Percentiles rank a stretch among this genome's conserved stretches.
phyloP scores from a whole-genome alignment of 495 filamentous ascomycete species.

The Pyrenopolyporus hunteri region DNA sequence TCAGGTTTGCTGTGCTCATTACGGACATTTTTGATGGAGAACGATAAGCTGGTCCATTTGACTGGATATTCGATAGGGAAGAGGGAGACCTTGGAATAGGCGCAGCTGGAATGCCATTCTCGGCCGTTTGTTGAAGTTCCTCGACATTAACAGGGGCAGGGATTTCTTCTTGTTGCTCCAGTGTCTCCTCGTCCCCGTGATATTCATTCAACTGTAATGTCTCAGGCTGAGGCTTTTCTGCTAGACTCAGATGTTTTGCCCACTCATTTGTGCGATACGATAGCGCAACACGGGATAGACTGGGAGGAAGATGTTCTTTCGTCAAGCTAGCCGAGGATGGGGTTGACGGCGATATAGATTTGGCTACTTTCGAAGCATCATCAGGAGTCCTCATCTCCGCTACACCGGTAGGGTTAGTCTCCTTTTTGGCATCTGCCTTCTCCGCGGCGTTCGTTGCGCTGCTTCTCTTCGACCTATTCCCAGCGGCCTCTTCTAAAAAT shows the following conservation, averaged over 20 bases:
- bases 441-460: slow-evolving; percentile 24
- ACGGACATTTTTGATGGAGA: slow-evolving; percentile 51
- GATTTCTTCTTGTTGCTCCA: slow-evolving; percentile 50
- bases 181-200: slow-evolving; percentile 22
- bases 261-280: slow-evolving; percentile 95
- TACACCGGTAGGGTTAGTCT: slow-evolving; percentile 12
- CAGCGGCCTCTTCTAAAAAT: slow-evolving; percentile 13
- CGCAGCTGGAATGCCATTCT: slow-evolving; percentile 52
- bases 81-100: slow-evolving; percentile 45
- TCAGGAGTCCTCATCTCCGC: slow-evolving; percentile 22
- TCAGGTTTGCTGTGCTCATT: slow-evolving; percentile 49
- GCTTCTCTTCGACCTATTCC: slow-evolving; percentile 24
- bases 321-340: slow-evolving; percentile 53
- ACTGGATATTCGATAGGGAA: slow-evolving; percentile 39
- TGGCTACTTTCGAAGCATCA: slow-evolving; percentile 38
- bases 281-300: slow-evolving; percentile 73
- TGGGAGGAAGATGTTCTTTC: slow-evolving; percentile 57
- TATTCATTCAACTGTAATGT: slow-evolving; percentile 56
- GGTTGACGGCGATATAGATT: slow-evolving; percentile 45
- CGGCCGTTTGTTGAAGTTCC: slow-evolving; percentile 72
- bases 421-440: slow-evolving; percentile 25
- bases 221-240: slow-evolving; percentile 78
- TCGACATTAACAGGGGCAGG: slow-evolving; percentile 68
- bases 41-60: slow-evolving; percentile 45
- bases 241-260: slow-evolving; percentile 85